Percentiles rank a stretch among this genome's conserved stretches.
These are phyloP conservation scores for Penicillium sp. DNA, from an alignment of 2,329 filamentous ascomycete species.

Conservation along the genomic window DNA sequence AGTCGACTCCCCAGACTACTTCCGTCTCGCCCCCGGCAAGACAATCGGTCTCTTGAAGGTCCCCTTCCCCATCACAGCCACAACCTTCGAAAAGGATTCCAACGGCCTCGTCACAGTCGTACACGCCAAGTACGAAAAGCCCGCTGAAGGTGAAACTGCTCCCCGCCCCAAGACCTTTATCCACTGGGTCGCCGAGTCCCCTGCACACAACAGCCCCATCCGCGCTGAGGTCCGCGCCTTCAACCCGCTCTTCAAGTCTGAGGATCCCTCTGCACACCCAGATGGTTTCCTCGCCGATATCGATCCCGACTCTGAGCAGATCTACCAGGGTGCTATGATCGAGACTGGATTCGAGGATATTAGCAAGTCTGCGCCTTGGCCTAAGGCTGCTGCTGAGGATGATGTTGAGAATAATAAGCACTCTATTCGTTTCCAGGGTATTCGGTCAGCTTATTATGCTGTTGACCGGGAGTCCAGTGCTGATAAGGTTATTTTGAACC, in stretches of 20 bases:
- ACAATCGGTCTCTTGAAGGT: slow-evolving; percentile 72
- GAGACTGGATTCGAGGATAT: slow-evolving; percentile 84
- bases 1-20: slow-evolving; percentile 71
- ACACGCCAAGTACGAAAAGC: slow-evolving; percentile 67
- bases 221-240: slow-evolving; percentile 75
- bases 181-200: slow-evolving; percentile 80
- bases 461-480: slow-evolving; percentile 76
- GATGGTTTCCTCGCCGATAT: slow-evolving; percentile 83
- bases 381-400: slow-evolving; percentile 62
- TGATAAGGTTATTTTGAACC: slow-evolving; percentile 83
- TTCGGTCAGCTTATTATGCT: slow-evolving; percentile 68
- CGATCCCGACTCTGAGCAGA: slow-evolving; percentile 77
- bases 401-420: slow-evolving; percentile 57
- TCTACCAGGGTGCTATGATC: slow-evolving; percentile 76
- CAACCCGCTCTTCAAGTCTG: slow-evolving; percentile 81
- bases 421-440: slow-evolving; percentile 84
- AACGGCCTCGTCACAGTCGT: slow-evolving; percentile 67
- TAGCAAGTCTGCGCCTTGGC: slow-evolving; percentile 73
- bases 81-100: slow-evolving; percentile 67
- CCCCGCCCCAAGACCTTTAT: slow-evolving; percentile 73
- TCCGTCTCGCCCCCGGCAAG: slow-evolving; percentile 74
- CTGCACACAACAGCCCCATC: slow-evolving; percentile 60
- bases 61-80: slow-evolving; percentile 68
- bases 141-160: slow-evolving; percentile 61
- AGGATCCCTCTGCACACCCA: slow-evolving; percentile 74